Base-by-base conservation (phyloP, 164 flowering plant genomes). In the Sextonia rubra region DNA sequence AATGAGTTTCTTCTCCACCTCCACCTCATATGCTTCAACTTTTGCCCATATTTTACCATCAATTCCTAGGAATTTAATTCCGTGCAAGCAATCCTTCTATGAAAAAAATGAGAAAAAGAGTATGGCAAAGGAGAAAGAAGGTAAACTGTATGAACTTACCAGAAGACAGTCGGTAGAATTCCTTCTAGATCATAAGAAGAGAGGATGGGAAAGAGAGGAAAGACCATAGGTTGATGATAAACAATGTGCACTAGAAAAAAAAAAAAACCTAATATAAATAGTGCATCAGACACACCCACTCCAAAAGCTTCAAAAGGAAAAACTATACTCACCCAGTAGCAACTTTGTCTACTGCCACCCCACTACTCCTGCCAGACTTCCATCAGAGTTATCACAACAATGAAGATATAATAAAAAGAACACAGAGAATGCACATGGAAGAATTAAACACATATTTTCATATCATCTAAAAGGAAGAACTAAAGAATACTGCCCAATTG, bases 251-350 rank as follows among this genome's bases (percentile, higher is more conserved):
- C n/a, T 20, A 11, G n/a, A 52, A 15, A 17, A 20, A 14, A 20
- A 1, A 32, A 7, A 8, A 0, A 37, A 37, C 6, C 1, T 8
- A 37, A 37, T 8, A 66, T 26, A 66, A 23, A 26, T 3, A 17
- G 71, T 12, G 71, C 44, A 56, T 27, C n/a, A 37, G 44, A 37
- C 44, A 15, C 17, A 14, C 62, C 55, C 62, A 27, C 71, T 17
- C 1, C 63, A 69, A 69, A 56, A 27, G 62, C 71, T 69, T 69
- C 71, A 52, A 26, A 69, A 69, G 55, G 71, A 26, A 69, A 69
- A 69, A 52, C 63, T 26, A 56, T 55, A 69, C n/a, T 68, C 69
- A 30, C 25, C 18, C 60, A 68, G 37, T 58, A 29, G n/a, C 68
- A 17, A 29, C 70, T 58, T 48, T 49, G 26, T 14, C 56, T 27